These are phyloP conservation scores for Daldinia vernicosa DNA, from an alignment of 495 filamentous ascomycete species.

Conservation along the genomic window DNA sequence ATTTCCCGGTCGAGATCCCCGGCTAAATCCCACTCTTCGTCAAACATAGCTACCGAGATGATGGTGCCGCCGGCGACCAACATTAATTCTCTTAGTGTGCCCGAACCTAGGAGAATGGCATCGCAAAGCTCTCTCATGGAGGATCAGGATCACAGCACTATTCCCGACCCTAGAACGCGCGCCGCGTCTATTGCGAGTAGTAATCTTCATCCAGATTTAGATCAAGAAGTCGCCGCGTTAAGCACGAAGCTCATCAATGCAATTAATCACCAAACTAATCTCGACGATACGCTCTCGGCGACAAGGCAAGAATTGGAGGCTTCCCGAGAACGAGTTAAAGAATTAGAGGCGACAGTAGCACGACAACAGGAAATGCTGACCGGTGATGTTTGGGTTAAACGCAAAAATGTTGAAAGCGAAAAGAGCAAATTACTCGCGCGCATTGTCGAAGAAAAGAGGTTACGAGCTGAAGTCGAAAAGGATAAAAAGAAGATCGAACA, in stretches of 20 bases:
- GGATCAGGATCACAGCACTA: slow-evolving; percentile 58
- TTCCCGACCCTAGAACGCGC: slow-evolving; percentile 59
- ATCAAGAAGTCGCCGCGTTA: slow-evolving; percentile 86
- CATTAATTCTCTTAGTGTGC: slow-evolving; percentile 39
- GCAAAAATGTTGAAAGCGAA: slow-evolving; percentile 56
- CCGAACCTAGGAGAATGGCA: slow-evolving; percentile 44
- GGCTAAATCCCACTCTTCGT: slow-evolving; percentile 45
- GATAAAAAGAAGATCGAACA: slow-evolving; percentile 74
- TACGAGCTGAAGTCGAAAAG: slow-evolving; percentile 72
- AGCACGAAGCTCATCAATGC: slow-evolving; percentile 96
- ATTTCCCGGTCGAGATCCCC: slow-evolving; percentile 45
- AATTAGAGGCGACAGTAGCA: slow-evolving; percentile 67
- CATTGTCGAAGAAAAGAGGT: slow-evolving; percentile 71
- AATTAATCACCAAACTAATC: slow-evolving; percentile 93
- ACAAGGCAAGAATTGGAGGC: slow-evolving; percentile 84
- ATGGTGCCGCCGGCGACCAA: slow-evolving; percentile 26
- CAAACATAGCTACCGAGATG: slow-evolving; percentile 42
- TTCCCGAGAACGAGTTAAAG: slow-evolving; percentile 71
- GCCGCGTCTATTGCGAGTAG: slow-evolving; percentile 48
- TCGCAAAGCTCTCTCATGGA: slow-evolving; percentile 50
- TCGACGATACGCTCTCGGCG: slow-evolving; percentile 86
- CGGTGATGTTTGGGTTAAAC: slow-evolving; percentile 74
- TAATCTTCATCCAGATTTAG: slow-evolving; percentile 75
- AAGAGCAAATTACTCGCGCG: slow-evolving; percentile 51
- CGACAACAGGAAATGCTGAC: slow-evolving; percentile 66